These are phyloP conservation scores for Pythium sp. DNA, from an alignment of 352 stramenopile genomes.

Conservation along the genomic window DNA sequence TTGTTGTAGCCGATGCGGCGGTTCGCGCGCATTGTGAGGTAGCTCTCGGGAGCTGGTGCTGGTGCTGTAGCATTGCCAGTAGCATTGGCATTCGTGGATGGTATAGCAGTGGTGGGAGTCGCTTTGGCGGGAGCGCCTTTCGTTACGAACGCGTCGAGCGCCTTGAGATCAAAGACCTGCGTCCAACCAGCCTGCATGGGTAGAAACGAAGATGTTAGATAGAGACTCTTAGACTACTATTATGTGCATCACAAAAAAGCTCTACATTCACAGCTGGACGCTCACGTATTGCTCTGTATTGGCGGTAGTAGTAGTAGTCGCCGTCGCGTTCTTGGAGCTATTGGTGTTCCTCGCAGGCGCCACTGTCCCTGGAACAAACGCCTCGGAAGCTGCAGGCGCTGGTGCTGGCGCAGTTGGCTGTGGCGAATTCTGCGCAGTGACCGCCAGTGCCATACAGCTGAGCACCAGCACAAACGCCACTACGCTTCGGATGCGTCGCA, in stretches of 20 bases:
- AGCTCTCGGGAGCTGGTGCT: background rate
- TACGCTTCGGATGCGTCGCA: background rate
- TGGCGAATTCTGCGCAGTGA: background rate
- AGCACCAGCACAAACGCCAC: background rate
- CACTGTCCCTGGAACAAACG: background rate
- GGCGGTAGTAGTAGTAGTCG: background rate
- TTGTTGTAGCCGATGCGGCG: background rate
- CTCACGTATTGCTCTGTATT: slow-evolving; percentile 5
- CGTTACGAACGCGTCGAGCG: slow-evolving; percentile 1
- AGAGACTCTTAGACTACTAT: background rate
- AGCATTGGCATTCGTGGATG: background rate
- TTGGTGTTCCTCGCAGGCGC: background rate
- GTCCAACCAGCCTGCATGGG: background rate
- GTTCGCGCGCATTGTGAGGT: slow-evolving; percentile 4
- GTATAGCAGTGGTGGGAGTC: background rate
- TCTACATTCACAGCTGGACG: too few species aligned
- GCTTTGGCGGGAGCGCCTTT: background rate
- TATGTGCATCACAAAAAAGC: background rate
- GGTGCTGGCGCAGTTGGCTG: background rate
- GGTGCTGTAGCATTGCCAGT: background rate
- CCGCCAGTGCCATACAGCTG: background rate
- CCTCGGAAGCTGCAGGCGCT: background rate
- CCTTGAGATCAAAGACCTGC: slow-evolving; percentile 2
- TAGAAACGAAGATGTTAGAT: too few species aligned
- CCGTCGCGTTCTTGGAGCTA: background rate